phyloP scores from a whole-genome alignment of 2,329 filamentous ascomycete species.

The Ceratocystis destructans region DNA sequence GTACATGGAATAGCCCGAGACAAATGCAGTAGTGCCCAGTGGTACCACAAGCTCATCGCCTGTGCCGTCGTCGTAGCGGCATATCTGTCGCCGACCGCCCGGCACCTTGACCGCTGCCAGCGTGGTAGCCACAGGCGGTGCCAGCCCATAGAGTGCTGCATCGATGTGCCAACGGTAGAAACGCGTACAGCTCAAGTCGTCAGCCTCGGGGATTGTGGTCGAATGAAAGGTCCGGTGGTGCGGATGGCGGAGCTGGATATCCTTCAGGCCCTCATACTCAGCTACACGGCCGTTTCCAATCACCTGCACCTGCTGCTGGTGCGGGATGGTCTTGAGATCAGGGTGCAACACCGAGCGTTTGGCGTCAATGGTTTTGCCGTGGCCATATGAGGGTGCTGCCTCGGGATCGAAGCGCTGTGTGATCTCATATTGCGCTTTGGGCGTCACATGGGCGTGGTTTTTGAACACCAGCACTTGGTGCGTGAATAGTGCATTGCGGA shows the following conservation, averaged over 20 bases:
- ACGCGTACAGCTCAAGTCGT: slow-evolving; percentile 38
- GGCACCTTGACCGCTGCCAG: slow-evolving; percentile 63
- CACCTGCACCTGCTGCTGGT: slow-evolving; percentile 67
- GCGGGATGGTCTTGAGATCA: slow-evolving; percentile 65
- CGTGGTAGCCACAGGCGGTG: slow-evolving; percentile 60
- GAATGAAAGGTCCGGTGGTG: slow-evolving; percentile 68
- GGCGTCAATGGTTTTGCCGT: slow-evolving; percentile 58
- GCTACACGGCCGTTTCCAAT: slow-evolving; percentile 61
- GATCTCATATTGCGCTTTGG: slow-evolving; percentile 59
- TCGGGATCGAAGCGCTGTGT: slow-evolving; percentile 60
- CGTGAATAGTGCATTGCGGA: slow-evolving; percentile 52
- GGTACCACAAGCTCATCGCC: slow-evolving; percentile 53
- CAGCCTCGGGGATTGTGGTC: slow-evolving; percentile 41
- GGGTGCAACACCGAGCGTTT: slow-evolving; percentile 56
- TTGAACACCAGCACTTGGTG: slow-evolving; percentile 61
- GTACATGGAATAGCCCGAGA: slow-evolving; percentile 57
- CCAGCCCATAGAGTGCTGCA: slow-evolving; percentile 59
- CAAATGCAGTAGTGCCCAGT: slow-evolving; percentile 64
- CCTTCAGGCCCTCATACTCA: slow-evolving; percentile 55
- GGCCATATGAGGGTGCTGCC: slow-evolving; percentile 52
- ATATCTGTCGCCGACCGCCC: slow-evolving; percentile 47
- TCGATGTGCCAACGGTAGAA: slow-evolving; percentile 76
- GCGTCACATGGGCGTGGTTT: slow-evolving; percentile 47
- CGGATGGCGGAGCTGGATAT: slow-evolving; percentile 57
- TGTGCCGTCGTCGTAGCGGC: slow-evolving; percentile 60